phyloP scores from a whole-genome alignment of 805 yeast species.

The Candida silvatica region DNA sequence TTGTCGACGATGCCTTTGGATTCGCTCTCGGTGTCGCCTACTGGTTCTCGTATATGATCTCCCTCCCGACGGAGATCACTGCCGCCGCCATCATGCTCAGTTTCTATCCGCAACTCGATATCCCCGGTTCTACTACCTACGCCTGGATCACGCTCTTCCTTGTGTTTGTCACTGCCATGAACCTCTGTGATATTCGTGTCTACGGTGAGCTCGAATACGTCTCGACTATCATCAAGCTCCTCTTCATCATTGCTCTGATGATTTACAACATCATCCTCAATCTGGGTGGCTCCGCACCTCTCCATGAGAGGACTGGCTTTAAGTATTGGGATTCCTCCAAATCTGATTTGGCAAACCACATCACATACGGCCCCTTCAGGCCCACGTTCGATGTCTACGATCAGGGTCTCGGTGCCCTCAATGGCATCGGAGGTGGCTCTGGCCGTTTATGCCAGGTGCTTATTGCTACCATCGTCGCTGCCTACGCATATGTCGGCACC shows the following conservation, averaged over 20 bases:
- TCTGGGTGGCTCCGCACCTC: conserved; percentile 43
- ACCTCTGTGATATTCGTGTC: conserved; percentile 59
- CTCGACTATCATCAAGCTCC: conserved; percentile 49
- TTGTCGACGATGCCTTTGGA: conserved; percentile 73
- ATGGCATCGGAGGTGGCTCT: conserved; percentile 51
- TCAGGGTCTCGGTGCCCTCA: conserved; percentile 40
- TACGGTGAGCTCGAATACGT: conserved; percentile 71
- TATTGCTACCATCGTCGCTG: conserved; percentile 53
- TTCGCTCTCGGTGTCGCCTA: conserved; percentile 68
- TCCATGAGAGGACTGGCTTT: conserved; percentile 47
- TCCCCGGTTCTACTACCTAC: conserved; percentile 46
- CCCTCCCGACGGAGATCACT: conserved; percentile 72
- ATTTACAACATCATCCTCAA: conserved; percentile 60
- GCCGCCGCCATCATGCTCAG: conserved; percentile 73
- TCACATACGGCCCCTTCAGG: conserved; percentile 65
- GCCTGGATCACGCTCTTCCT: conserved; percentile 63
- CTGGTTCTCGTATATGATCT: conserved; percentile 63
- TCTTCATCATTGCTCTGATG: conserved; percentile 44
- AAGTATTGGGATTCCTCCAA: conserved; percentile 54
- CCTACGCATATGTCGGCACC: conserved; percentile 75
- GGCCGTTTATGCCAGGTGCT: conserved; percentile 57
- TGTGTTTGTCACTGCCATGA: conserved; percentile 34
- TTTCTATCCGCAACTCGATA: conserved; percentile 49
- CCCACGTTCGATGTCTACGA: conserved; percentile 65
- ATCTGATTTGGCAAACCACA: conserved; percentile 35